Base-by-base conservation (phyloP, 2,329 filamentous ascomycete genomes). In the Fusarium cyanostomum region DNA sequence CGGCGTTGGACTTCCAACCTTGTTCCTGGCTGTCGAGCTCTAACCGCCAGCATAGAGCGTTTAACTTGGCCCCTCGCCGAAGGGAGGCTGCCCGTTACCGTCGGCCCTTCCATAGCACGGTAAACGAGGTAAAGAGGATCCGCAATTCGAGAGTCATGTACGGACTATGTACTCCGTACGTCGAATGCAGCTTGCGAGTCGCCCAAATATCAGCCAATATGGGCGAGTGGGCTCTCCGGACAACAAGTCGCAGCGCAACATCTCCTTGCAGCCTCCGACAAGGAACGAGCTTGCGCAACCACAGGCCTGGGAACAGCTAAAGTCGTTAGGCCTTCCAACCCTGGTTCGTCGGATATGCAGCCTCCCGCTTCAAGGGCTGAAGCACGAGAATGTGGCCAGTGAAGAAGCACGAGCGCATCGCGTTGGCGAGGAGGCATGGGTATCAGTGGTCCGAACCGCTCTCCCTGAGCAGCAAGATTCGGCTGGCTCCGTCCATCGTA, bases 311-410 rank as follows among this genome's bases (percentile, higher is more conserved):
- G 53, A 59, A 46, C 45, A 44, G 30, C 38, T 58, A 61, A 42
- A 51, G 50, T 45, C 15, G 21, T 27, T 34, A 44, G 42, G 46
- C 39, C 54, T 53, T 44, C 26, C 28, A 45, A 44, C 46, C 66
- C 62, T 58, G 55, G 57, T 59, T 65, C 43, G 56, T 43, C 54
- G 54, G 66, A 61, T 65, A 67, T 71, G 68, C 62, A 70, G 53
- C 55, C 51, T 68, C 52, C 68, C 68, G 59, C 45, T 44, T 42
- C 51, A 44, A 56, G 54, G 52, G 37, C 33, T 26, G 35, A 52
- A 31, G 33, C 41, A 55, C 38, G 38, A 37, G 37, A 42, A 39
- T 52, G 35, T 41, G 37, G 39, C 53, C 30, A 42, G 16, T 38
- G 30, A 62, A 27, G 38, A 52, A 10, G 48, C 43, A 44, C 41